A percentile compares a stretch with the other conserved stretches of the same genome.
Conservation (phyloP, 495 filamentous ascomycete species). For the Glonium stellatum region DNA sequence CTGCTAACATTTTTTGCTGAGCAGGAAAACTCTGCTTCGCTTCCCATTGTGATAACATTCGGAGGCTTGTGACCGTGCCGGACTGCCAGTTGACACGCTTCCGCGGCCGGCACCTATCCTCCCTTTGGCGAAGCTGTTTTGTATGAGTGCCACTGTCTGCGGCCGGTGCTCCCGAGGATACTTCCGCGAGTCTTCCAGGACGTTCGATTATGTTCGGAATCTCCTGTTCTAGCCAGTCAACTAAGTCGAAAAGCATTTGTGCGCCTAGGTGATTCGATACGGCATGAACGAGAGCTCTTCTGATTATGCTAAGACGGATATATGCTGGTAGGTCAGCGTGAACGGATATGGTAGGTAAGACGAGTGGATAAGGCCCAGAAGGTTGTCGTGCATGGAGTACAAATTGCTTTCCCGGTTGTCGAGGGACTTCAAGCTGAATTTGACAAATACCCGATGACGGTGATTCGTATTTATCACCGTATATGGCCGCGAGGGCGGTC, state of each 20-base stretch:
- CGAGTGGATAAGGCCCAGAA: conserved; percentile 59
- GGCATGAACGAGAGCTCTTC: conserved; percentile 65
- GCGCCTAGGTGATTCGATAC: conserved; percentile 63
- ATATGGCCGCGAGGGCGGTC: conserved; percentile 72
- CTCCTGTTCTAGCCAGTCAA: conserved; percentile 83
- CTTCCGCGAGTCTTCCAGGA: conserved; percentile 75
- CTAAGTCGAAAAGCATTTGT: conserved; percentile 79
- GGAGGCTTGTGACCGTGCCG: conserved; percentile 38
- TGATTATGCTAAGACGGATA: conserved; percentile 82
- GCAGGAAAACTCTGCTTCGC: conserved; percentile 48
- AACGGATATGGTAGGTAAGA: conserved; percentile 68
- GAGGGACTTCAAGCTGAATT: conserved; percentile 48
- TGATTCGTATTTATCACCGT: conserved; percentile 53
- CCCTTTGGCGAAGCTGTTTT: conserved; percentile 4
- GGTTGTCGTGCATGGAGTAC: conserved; percentile 49
- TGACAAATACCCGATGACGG: conserved; percentile 55
- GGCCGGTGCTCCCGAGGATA: conserved; percentile 60
- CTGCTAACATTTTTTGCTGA: conserved; percentile 62
- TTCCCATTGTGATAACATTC: conserved; percentile 48
- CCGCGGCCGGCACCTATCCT: conserved; percentile 26
- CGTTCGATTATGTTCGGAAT: conserved; percentile 68
- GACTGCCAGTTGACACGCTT: conserved; percentile 35
- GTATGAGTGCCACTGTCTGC: conserved; percentile 27
- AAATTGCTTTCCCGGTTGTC: conserved; percentile 32
- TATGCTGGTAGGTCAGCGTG: conserved; percentile 72